A percentile compares a stretch with the other conserved stretches of the same genome.
These are phyloP conservation scores for Ophiosphaerella korrae DNA, from an alignment of 2,329 filamentous ascomycete species.

Conservation along the genomic window DNA sequence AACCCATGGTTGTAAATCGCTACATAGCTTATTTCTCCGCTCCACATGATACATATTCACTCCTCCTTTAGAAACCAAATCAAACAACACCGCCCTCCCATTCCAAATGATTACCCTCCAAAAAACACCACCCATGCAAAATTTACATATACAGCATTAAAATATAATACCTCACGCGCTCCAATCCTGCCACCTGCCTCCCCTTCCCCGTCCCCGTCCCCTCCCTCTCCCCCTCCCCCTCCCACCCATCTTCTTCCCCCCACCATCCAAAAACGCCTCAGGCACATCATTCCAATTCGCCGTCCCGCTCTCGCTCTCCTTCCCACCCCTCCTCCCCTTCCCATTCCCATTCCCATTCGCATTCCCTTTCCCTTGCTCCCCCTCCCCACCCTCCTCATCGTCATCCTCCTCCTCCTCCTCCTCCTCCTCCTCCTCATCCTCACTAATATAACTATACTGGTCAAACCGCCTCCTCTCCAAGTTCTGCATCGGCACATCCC, in stretches of 20 bases:
- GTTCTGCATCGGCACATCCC: constrained; percentile 49
- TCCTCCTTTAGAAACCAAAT: not conserved
- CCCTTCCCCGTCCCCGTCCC: constrained; percentile 26
- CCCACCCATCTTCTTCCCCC: constrained; percentile 27
- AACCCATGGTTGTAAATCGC: no score
- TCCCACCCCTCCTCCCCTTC: constrained; percentile 1
- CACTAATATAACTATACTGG: constrained; percentile 43
- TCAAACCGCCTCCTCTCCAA: constrained; percentile 46
- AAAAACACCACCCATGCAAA: no score
- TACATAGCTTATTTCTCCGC: no score
- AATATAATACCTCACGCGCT: not conserved
- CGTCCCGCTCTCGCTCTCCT: constrained; percentile 40
- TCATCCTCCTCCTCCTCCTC: constrained; percentile 48
- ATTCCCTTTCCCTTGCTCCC: constrained; percentile 15
- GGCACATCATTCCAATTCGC: constrained; percentile 57
- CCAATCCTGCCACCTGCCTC: constrained; percentile 44
- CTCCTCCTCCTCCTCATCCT: constrained; percentile 50
- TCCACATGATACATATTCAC: no score
- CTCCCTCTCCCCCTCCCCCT: constrained; percentile 32
- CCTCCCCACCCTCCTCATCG: constrained; percentile 28
- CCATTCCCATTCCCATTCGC: no score
- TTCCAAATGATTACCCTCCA: not conserved
- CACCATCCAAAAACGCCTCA: constrained; percentile 47
- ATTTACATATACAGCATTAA: no score
- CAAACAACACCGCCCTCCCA: constrained; percentile 6